Conservation (phyloP, 192 early-diverging fungal species). For the Jimgerdemannia lactiflua region DNA sequence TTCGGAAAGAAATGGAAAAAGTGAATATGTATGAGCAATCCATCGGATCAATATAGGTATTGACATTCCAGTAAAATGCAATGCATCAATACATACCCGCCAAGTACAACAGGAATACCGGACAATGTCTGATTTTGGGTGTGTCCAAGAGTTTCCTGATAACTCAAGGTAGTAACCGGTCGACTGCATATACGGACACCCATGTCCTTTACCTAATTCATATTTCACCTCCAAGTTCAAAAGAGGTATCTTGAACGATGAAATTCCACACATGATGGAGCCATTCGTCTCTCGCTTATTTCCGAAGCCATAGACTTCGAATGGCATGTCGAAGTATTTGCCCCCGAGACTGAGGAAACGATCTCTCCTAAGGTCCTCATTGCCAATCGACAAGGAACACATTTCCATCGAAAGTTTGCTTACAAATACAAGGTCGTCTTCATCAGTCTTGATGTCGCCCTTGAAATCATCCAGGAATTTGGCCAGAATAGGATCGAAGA, state of each 20-base stretch:
- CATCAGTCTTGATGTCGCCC: neutral
- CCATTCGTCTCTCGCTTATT: too few relatives aligned
- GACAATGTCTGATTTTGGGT: neutral
- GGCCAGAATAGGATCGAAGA: constrained; percentile 5
- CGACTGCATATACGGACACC: neutral
- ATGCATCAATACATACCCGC: neutral
- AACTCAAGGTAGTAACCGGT: neutral
- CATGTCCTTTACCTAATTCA: neutral
- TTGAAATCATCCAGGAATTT: neutral
- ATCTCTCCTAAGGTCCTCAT: neutral
- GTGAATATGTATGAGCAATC: neutral
- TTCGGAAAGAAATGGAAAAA: neutral
- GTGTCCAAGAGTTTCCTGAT: neutral
- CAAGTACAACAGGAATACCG: neutral
- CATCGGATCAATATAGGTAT: neutral
- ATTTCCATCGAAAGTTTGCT: neutral
- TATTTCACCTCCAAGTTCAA: neutral
- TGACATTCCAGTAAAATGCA: neutral
- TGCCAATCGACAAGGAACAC: neutral
- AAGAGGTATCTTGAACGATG: neutral
- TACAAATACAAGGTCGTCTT: neutral
- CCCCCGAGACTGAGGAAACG: neutral
- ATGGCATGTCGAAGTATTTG: neutral
- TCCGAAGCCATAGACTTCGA: neutral
- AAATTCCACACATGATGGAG: too few relatives aligned